Base-by-base conservation (phyloP, 1,139 yeast species). In the Suhomyces taliae region DNA sequence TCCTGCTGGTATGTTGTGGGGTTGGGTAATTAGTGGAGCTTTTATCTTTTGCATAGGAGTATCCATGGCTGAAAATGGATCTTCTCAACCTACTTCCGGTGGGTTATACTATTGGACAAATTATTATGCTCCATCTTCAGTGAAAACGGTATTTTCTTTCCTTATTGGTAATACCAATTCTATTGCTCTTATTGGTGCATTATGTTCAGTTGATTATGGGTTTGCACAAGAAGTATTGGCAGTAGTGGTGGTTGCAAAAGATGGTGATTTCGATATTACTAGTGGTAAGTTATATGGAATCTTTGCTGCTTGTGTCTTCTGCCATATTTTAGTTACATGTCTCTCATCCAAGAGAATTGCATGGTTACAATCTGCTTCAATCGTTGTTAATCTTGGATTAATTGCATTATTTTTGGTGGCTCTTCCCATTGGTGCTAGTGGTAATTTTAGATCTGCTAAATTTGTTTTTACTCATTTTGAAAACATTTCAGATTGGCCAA, bases 41-140 rank as follows among this genome's bases (percentile, higher is more conserved):
- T 83, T 84, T 50, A 79, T 85, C 49, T 63, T 83, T 43, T 66
- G 75, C 48, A 78, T 82, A 50, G 90, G 89, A 7, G 55, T 77
- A 46, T 74, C 85, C 12, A 83, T 85, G 74, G 78, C 87, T n/a
- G 85, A 83, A 55, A 67, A 83, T 47, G 85, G 86, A 1, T 78
- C 85, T 34, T 78, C 87, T 11, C 79, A 82, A 60, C 90, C 90
- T 43, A 83, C 90, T 1, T 76, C 85, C 11, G 90, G 90, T 48
- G 90, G 90, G 7, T 69, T 84, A 57, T 84, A 56, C 58, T 77
- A 67, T 52, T 79, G 81, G 82, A 78, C 85, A 2, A 75, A 67
- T 56, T 70, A 75, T 56, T 81, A 78, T 52, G 79, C 87, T 7
- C 87, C 60, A 0, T 39, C 58, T 34, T 24, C 43, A 24, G 40